Base-by-base conservation (phyloP, 768 basidiomycete species). In the Rhodotorula graminis region DNA sequence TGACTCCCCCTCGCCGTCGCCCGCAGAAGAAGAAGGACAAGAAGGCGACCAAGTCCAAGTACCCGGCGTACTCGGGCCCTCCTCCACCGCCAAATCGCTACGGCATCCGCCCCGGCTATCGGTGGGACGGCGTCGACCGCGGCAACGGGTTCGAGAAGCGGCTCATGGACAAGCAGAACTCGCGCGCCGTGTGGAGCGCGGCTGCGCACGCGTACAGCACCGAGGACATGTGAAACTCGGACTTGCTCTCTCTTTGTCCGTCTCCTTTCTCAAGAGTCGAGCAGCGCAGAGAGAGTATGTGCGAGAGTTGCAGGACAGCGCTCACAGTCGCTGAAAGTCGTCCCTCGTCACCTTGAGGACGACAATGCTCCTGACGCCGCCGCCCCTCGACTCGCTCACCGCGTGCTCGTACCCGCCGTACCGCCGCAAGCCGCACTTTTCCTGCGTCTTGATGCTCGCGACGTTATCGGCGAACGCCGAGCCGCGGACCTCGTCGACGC, bases 121-220 rank as follows among this genome's bases (percentile, higher is more conserved):
- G 95, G 12, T 99, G 96, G 96, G 96, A 99, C 80, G 96, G 96
- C 42, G 96, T 98, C 74, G 94, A 94, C 92, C 74, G 77, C 78
- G 93, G 93, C 8, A 97, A 89, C 73, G 96, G 95, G 8, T 97
- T 94, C 77, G 95, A 97, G 83, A 91, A 90, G 83, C 93, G 92
- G 77, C 83, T 87, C 64, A 95, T 94, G 84, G 92, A 97, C 81
- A 85, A 85, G 68, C 83, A 85, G 71, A 98, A 97, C 80, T 86
- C 90, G 55, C 85, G 84, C 79, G 86, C 87, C 78, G 86, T 94
- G 70, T 85, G 82, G 69, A 86, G 86, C 11, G 80, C 85, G 37
- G 92, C 92, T 79, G 88, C 88, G 64, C 88, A 93, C 76, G 84
- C 62, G 10, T 74, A n/a, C 42, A 44, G 33, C 6, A 70, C 61